Conservation (phyloP, 306 rosid genomes). For the Acacia crassicarpa region DNA sequence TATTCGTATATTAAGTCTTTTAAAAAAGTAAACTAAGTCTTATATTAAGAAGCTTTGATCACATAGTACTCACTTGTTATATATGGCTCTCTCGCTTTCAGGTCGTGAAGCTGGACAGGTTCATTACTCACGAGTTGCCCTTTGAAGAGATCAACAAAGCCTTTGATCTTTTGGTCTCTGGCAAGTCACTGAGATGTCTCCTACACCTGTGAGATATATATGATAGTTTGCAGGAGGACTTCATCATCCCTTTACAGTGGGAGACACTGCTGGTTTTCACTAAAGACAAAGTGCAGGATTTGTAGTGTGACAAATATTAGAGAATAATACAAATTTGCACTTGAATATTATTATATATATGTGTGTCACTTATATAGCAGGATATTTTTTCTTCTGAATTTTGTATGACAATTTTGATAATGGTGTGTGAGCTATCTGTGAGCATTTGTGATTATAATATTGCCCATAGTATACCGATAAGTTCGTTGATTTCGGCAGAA, state of each 20-base stretch:
- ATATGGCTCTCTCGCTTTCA: not conserved
- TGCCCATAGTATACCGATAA: not conserved
- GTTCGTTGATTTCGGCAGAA: not conserved
- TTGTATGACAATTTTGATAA: not conserved
- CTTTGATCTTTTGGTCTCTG: conserved; percentile 50
- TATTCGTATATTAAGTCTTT: no score
- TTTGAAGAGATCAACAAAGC: conserved; percentile 69
- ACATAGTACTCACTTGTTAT: no score
- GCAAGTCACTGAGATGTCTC: conserved; percentile 58
- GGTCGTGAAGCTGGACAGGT: conserved; percentile 56
- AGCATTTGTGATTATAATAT: not conserved
- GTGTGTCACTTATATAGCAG: no score
- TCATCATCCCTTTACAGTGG: not conserved
- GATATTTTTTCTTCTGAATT: not conserved
- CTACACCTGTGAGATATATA: conserved; percentile 35
- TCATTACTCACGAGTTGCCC: conserved; percentile 66
- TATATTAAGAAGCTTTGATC: no score
- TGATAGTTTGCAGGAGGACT: no score
- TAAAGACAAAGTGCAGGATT: no score
- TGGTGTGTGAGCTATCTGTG: no score
- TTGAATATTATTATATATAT: not conserved
- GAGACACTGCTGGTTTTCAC: not conserved
- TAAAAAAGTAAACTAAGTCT: no score
- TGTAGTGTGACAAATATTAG: no score
- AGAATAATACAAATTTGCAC: not conserved